phyloP scores from a whole-genome alignment of 768 basidiomycete genomes.

The Pleurotus platypus region DNA sequence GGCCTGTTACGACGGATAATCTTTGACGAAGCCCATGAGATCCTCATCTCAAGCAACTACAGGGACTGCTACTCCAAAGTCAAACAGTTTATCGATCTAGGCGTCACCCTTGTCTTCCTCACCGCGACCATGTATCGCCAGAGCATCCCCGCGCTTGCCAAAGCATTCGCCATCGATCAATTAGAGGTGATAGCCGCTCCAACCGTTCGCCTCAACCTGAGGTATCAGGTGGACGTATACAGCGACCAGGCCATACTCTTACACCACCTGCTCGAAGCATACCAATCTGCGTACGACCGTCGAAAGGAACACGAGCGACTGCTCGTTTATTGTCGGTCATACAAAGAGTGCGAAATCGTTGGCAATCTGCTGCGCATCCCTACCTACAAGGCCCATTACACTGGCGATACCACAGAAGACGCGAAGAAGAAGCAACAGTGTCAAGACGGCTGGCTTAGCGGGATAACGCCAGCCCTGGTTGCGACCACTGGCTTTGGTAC shows the following conservation, averaged over 20 bases:
- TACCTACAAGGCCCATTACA: background rate
- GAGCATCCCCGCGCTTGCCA: background rate
- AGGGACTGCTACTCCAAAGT: background rate
- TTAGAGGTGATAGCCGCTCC: background rate
- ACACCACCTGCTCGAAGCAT: background rate
- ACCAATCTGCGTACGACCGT: background rate
- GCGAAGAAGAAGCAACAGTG: background rate
- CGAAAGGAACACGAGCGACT: background rate
- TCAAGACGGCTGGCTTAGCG: background rate
- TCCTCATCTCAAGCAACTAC: background rate
- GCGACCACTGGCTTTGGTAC: background rate
- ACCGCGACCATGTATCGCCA: background rate
- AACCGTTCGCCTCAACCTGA: background rate
- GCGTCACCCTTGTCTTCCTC: background rate
- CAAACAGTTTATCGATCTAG: background rate
- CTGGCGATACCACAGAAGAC: background rate
- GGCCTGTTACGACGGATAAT: background rate
- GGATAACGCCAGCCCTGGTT: background rate
- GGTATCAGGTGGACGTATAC: background rate
- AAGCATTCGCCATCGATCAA: background rate
- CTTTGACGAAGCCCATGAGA: background rate
- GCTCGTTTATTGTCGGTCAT: background rate
- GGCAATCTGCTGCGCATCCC: background rate
- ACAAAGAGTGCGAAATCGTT: background rate
- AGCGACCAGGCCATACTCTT: background rate